Evolutionary conservation across 176 grass and related monocot genomes (phyloP).

Genomic region (Saccharum spontaneum): DNA sequence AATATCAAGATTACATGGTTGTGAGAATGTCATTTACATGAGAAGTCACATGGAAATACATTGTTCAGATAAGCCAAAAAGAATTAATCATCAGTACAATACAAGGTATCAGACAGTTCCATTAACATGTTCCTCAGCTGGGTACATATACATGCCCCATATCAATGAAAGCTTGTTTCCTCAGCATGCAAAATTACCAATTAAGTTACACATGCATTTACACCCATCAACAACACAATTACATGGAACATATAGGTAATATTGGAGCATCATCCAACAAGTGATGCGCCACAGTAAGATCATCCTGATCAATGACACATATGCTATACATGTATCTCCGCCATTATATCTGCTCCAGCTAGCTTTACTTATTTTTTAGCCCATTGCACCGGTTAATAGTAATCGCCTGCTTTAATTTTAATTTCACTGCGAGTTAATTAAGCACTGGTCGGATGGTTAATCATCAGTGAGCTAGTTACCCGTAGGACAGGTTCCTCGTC

Average conservation of each 20-base stretch:
- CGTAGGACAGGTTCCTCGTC: slow-evolving; percentile 78
- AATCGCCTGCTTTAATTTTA: slow-evolving; percentile 17
- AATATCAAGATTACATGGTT: neutral
- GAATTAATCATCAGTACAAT: neutral
- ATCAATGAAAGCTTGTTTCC: slow-evolving; percentile 10
- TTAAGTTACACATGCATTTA: slow-evolving; percentile 52
- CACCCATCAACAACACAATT: slow-evolving; percentile 41
- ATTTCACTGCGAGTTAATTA: slow-evolving; percentile 24
- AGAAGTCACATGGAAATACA: neutral
- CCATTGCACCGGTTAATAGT: slow-evolving; percentile 49
- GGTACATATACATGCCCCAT: slow-evolving; percentile 11
- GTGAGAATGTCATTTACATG: neutral
- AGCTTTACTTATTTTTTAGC: slow-evolving; percentile 49
- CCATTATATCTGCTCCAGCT: slow-evolving; percentile 30
- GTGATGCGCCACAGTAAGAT: slow-evolving; percentile 54
- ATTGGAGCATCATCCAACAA: slow-evolving; percentile 47
- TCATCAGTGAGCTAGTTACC: slow-evolving; percentile 35
- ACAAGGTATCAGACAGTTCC: slow-evolving; percentile 16
- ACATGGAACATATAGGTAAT: slow-evolving; percentile 31
- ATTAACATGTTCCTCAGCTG: neutral
- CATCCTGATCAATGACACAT: slow-evolving; percentile 43
- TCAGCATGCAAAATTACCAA: slow-evolving; percentile 34
- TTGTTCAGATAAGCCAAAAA: neutral
- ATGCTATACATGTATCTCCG: neutral
- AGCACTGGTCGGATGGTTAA: slow-evolving; percentile 9